These are phyloP conservation scores for Colletotrichum sp. DNA, from an alignment of 2,329 filamentous ascomycete species.

Conservation along the genomic window DNA sequence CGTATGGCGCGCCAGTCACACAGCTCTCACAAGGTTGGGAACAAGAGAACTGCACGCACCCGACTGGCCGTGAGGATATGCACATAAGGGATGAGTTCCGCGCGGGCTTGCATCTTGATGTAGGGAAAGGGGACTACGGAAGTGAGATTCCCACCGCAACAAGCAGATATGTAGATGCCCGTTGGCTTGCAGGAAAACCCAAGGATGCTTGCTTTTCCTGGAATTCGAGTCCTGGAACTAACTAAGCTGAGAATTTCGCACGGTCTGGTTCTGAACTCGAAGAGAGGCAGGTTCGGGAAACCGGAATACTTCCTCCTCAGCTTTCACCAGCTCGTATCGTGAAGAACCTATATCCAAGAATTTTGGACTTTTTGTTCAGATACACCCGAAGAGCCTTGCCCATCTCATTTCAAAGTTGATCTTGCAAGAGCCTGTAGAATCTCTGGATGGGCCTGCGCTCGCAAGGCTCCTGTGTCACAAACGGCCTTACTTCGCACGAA, in stretches of 20 bases:
- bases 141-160: not conserved
- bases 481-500: slow-evolving; percentile 22
- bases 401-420: not conserved
- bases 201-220: not conserved
- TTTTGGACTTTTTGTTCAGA: not conserved
- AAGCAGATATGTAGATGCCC: slow-evolving; percentile 17
- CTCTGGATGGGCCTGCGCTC: not conserved
- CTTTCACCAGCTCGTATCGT: not conserved
- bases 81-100: not conserved
- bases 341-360: not conserved
- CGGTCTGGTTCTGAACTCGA: not conserved
- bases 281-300: not conserved
- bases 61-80: not conserved
- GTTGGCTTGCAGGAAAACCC: slow-evolving; percentile 8
- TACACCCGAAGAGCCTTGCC: not conserved
- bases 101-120: not conserved
- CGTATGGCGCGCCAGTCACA: slow-evolving; percentile 31
- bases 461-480: not conserved
- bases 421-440: not conserved
- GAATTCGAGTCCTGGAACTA: not conserved
- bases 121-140: not conserved
- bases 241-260: not conserved
- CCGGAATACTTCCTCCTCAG: not conserved
- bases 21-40: slow-evolving; percentile 7
- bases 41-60: slow-evolving; percentile 9